phyloP scores from a whole-genome alignment of 805 yeast genomes.

The Lachancea nothofagi region DNA sequence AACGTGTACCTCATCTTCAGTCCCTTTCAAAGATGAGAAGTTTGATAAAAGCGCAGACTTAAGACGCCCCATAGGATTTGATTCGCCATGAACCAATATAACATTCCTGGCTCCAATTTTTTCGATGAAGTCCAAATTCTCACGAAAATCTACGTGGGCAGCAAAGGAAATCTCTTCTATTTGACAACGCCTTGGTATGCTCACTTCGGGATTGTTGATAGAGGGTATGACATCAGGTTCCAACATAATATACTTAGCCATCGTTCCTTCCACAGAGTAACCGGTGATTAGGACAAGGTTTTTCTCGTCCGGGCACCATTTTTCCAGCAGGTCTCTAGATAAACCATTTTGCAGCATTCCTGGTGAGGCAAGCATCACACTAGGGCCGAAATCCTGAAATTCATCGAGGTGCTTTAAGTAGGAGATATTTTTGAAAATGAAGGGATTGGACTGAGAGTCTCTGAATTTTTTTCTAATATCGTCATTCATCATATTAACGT shows the following conservation, averaged over 20 bases:
- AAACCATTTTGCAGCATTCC: slow-evolving; percentile 98
- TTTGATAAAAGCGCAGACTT: slow-evolving; percentile 88
- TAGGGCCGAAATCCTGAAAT: slow-evolving; percentile 90
- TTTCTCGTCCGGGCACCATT: slow-evolving; percentile 96
- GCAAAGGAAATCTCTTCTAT: slow-evolving; percentile 96
- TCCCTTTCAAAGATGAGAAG: slow-evolving; percentile 72
- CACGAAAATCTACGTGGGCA: slow-evolving; percentile 98
- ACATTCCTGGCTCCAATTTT: slow-evolving; percentile 77
- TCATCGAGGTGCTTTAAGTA: slow-evolving; percentile 73
- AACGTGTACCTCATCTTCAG: slow-evolving; percentile 85
- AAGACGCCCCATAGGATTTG: slow-evolving; percentile 96
- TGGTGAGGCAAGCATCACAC: slow-evolving; percentile 94
- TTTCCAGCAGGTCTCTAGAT: slow-evolving; percentile 82
- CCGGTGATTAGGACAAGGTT: slow-evolving; percentile 88
- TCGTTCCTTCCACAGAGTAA: slow-evolving; percentile 96
- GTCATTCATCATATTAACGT: slow-evolving; percentile 96
- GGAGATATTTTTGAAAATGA: slow-evolving; percentile 79
- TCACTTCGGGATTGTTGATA: slow-evolving; percentile 67
- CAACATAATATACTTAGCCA: slow-evolving; percentile 84
- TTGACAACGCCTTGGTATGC: slow-evolving; percentile 78
- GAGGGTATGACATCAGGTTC: slow-evolving; percentile 93
- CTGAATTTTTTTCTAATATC: slow-evolving; percentile 68
- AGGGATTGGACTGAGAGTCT: slow-evolving; percentile 81
- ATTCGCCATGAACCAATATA: slow-evolving; percentile 93
- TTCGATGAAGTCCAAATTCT: slow-evolving; percentile 87